These are phyloP conservation scores for Eucalyptus melliodora DNA, from an alignment of 345 rosid species.

Conservation along the genomic window DNA sequence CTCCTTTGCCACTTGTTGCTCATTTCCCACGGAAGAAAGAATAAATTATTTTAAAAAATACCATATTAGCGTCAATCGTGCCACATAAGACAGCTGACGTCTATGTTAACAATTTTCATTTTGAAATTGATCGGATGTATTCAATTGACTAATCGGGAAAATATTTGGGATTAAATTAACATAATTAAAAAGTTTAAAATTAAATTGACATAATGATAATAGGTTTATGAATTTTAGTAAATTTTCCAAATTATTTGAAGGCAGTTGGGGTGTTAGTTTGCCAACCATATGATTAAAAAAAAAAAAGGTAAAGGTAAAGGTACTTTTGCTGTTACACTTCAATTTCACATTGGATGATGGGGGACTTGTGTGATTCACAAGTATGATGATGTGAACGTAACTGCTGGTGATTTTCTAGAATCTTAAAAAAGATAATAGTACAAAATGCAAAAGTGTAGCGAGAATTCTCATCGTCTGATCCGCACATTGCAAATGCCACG, in stretches of 20 bases:
- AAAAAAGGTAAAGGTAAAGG: neutral
- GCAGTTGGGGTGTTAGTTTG: neutral
- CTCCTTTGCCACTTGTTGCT: neutral
- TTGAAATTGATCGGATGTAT: neutral
- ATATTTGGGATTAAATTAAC: too few species aligned
- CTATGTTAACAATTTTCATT: too few species aligned
- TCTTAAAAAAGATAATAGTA: neutral
- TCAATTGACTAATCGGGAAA: neutral
- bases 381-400: neutral
- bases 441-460: too few species aligned
- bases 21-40: neutral
- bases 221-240: too few species aligned
- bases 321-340: neutral
- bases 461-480: too few species aligned
- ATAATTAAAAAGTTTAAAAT: too few species aligned
- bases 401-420: neutral
- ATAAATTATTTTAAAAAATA: too few species aligned
- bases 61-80: rapidly evolving
- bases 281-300: neutral
- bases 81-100: rapidly evolving
- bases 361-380: neutral
- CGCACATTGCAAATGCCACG: too few species aligned
- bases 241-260: too few species aligned
- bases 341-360: neutral
- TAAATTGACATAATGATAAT: too few species aligned